A percentile compares a stretch with the other conserved stretches of the same genome.
Conservation (phyloP, 495 filamentous ascomycete genomes). For the Glarea lozoyensis region DNA sequence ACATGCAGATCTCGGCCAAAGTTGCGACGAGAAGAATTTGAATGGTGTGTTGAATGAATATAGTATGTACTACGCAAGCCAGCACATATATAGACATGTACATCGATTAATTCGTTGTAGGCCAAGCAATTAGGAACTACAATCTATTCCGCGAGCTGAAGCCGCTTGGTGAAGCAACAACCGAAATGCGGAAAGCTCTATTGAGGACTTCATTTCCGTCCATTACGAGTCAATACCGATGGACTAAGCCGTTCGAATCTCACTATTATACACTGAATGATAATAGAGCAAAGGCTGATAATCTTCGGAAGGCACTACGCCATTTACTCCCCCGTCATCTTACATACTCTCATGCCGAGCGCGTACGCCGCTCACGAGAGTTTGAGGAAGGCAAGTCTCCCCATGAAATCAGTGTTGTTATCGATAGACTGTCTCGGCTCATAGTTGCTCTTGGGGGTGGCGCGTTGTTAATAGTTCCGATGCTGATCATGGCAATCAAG, state of each 20-base stretch:
- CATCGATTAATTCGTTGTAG: background rate
- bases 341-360: slow-evolving; percentile 5
- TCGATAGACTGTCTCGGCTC: slow-evolving; percentile 7
- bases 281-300: background rate
- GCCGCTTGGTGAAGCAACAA: background rate
- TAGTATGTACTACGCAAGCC: background rate
- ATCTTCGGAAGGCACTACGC: background rate
- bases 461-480: slow-evolving; percentile 12
- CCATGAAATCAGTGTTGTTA: slow-evolving; percentile 1
- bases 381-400: slow-evolving; percentile 7
- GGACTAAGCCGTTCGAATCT: slow-evolving; percentile 1
- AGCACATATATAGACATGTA: background rate
- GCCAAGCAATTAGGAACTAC: slow-evolving; percentile 11
- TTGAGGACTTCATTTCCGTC: slow-evolving; percentile 4
- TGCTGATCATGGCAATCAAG: slow-evolving; percentile 13
- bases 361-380: background rate
- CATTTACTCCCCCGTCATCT: background rate
- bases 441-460: slow-evolving; percentile 7
- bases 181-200: background rate
- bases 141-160: background rate
- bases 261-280: slow-evolving; percentile 1
- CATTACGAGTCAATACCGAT: background rate
- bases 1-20: background rate
- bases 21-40: background rate
- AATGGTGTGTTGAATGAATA: background rate